A percentile compares a stretch with the other conserved stretches of the same genome.
These are phyloP conservation scores for Tillandsia fasciculata DNA, from an alignment of 176 grass and related monocot species.

Conservation along the genomic window DNA sequence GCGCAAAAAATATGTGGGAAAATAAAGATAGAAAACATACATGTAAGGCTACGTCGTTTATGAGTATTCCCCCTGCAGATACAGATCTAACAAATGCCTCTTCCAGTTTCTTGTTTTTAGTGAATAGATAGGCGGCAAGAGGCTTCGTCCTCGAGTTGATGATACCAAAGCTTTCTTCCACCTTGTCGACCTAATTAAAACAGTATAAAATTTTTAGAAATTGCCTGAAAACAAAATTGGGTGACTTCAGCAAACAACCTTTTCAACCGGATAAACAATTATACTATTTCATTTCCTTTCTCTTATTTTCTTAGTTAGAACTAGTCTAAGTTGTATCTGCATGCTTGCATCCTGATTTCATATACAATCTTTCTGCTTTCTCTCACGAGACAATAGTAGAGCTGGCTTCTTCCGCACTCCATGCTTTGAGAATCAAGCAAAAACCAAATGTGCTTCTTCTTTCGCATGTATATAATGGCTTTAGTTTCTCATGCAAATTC, in stretches of 20 bases:
- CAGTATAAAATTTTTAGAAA: not conserved
- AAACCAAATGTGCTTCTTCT: not conserved
- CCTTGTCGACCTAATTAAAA: slow-evolving; percentile 56
- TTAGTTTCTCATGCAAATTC: not conserved
- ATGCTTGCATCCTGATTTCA: no score
- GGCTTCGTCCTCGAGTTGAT: slow-evolving; percentile 65
- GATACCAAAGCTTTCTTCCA: slow-evolving; percentile 55
- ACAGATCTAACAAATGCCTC: slow-evolving; percentile 44
- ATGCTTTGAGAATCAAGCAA: not conserved
- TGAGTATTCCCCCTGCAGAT: slow-evolving; percentile 67
- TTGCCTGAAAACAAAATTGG: not conserved
- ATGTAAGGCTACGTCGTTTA: slow-evolving; percentile 69
- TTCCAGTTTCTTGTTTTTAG: slow-evolving; percentile 71
- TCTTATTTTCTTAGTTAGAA: no score
- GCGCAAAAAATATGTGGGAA: not conserved
- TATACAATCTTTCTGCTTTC: no score
- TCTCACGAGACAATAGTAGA: no score
- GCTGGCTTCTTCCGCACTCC: not conserved
- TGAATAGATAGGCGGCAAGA: slow-evolving; percentile 87
- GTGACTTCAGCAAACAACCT: not conserved
- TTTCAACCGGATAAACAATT: not conserved
- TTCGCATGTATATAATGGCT: no score
- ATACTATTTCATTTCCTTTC: no score
- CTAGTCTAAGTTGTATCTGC: no score
- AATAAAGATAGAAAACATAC: slow-evolving; percentile 29